phyloP scores from a whole-genome alignment of 2,329 filamentous ascomycete species.

The Helotiales sp. region DNA sequence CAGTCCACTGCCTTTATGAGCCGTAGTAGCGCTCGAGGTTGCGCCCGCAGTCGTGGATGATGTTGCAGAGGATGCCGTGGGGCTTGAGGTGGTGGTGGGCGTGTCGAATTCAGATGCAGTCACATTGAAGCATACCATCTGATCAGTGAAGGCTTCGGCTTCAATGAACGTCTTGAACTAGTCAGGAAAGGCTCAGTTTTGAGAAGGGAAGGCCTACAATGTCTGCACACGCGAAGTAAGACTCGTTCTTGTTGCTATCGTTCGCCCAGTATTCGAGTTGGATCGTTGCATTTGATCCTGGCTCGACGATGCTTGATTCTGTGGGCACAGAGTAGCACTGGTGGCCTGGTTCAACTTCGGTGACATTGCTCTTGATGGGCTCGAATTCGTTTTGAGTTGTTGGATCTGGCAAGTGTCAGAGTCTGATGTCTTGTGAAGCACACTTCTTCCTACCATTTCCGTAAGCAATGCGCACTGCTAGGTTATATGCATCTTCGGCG shows the following conservation, averaged over 20 bases:
- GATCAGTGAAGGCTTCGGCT: conserved; percentile 25
- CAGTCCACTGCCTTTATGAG: neutral
- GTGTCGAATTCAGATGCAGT: conserved; percentile 18
- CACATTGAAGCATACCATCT: conserved; percentile 21
- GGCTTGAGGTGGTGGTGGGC: neutral
- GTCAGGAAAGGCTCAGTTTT: neutral
- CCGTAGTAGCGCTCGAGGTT: neutral
- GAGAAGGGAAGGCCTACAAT: conserved; percentile 34
- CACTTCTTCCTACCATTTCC: conserved; percentile 41
- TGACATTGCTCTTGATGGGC: conserved; percentile 37
- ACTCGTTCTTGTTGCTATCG: conserved; percentile 43
- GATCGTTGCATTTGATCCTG: conserved; percentile 48
- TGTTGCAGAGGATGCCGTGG: neutral
- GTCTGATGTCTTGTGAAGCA: neutral
- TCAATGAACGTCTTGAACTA: conserved; percentile 39
- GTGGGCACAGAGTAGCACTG: conserved; percentile 44
- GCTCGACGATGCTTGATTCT: conserved; percentile 36
- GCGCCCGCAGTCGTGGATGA: conserved; percentile 1
- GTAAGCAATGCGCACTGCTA: conserved; percentile 55
- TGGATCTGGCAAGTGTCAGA: conserved; percentile 36
- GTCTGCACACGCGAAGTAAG: conserved; percentile 52
- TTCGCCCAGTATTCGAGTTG: conserved; percentile 48
- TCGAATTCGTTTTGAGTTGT: conserved; percentile 44
- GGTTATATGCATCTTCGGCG: conserved; percentile 56
- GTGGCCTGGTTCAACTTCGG: conserved; percentile 45